Evolutionary conservation across 1,284 basidiomycete species (phyloP).

Genomic region (Blastosporella zonata): DNA sequence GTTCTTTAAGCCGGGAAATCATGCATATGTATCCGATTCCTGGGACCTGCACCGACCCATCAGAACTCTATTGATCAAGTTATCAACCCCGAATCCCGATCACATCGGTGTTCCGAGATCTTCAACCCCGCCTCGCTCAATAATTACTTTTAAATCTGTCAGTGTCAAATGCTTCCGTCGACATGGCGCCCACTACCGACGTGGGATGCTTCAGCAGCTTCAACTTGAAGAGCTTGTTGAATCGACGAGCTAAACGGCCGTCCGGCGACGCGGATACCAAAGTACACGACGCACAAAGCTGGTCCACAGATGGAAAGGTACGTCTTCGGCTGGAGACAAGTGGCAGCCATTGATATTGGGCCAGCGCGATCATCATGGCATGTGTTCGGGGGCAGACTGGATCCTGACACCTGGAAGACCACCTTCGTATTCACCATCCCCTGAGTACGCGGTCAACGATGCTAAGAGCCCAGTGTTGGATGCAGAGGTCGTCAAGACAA

Average conservation of each 20-base stretch:
- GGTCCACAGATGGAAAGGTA: constrained; percentile 9
- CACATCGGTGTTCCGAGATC: no score
- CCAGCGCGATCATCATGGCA: constrained; percentile 2
- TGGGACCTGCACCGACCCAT: no score
- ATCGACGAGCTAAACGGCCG: constrained; percentile 2
- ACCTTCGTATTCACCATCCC: constrained; percentile 36
- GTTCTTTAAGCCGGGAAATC: no score
- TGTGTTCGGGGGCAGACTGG: constrained; percentile 20
- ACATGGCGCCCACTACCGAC: constrained; percentile 9
- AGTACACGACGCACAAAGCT: background rate
- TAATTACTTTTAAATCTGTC: no score
- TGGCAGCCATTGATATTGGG: background rate
- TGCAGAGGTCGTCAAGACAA: constrained; percentile 35
- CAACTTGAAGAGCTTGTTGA: constrained; percentile 21
- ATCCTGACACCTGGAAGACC: constrained; percentile 29
- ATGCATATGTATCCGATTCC: no score
- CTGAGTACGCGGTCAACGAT: constrained; percentile 4
- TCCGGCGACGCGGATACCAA: background rate
- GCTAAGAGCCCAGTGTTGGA: constrained; percentile 15
- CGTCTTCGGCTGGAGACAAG: background rate
- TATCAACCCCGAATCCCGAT: no score
- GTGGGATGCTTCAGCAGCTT: constrained; percentile 35
- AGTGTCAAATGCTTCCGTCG: no score
- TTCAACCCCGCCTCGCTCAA: no score
- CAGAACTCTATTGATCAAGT: no score